These are phyloP conservation scores for Adansonia rubrostipa DNA, from an alignment of 441 rosid genomes.

Conservation along the genomic window DNA sequence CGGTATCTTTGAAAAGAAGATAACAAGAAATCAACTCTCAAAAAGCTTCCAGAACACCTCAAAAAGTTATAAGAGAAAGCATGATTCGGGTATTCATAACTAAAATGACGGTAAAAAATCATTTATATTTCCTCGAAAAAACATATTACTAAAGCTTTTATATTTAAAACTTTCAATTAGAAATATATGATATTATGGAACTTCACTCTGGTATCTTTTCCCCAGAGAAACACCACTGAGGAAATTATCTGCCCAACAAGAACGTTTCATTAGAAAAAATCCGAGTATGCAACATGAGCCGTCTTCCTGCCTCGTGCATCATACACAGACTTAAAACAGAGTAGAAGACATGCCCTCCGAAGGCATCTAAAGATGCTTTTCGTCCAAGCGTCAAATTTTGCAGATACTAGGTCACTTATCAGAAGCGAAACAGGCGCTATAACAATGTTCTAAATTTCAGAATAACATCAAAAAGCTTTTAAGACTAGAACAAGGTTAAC, in stretches of 20 bases:
- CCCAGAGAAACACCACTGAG: background rate
- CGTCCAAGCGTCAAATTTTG: background rate
- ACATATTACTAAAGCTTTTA: background rate
- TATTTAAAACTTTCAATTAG: too few species aligned
- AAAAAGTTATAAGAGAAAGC: too few species aligned
- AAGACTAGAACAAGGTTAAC: background rate
- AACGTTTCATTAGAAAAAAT: background rate
- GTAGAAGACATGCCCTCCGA: background rate
- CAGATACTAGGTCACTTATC: background rate
- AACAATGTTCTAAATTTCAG: background rate
- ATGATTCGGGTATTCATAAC: background rate
- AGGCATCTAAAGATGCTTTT: background rate
- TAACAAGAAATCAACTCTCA: background rate
- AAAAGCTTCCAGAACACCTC: too few species aligned
- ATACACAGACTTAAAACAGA: background rate
- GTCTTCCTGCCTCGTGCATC: background rate
- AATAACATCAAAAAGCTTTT: background rate
- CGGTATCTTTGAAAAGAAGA: conserved; percentile 43
- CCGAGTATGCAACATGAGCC: background rate
- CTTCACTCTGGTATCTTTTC: background rate
- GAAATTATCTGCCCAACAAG: background rate
- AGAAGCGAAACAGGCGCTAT: background rate
- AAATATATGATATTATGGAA: background rate
- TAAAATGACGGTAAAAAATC: too few species aligned
- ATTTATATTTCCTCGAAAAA: background rate